A percentile compares a stretch with the other conserved stretches of the same genome.
Evolutionary conservation across 495 filamentous ascomycete species (phyloP).

Genomic region (Neurospora sp.): DNA sequence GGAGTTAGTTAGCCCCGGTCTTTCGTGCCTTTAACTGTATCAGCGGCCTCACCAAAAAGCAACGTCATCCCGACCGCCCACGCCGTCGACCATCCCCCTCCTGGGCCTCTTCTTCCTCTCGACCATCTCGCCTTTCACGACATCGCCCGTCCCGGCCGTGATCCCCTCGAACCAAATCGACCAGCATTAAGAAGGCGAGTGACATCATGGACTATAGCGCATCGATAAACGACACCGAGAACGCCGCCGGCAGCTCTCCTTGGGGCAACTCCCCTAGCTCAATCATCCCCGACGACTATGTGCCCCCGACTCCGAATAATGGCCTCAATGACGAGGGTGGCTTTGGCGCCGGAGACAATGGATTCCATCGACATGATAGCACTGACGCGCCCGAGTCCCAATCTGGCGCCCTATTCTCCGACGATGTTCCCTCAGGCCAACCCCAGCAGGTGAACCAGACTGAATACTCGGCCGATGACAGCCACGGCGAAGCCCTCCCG

Average conservation of each 20-base stretch:
- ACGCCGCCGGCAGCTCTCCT: conserved; percentile 59
- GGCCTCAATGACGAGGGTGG: conserved; percentile 31
- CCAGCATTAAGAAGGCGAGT: not conserved
- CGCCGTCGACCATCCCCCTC: not conserved
- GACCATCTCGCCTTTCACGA: not conserved
- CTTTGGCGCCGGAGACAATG: conserved; percentile 21
- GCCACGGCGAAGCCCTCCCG: conserved; percentile 12
- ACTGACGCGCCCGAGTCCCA: conserved; percentile 13
- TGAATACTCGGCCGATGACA: not conserved
- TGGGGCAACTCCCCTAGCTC: conserved; percentile 58
- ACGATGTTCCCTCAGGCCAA: not conserved
- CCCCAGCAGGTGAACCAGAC: conserved; percentile 3
- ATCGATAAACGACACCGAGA: conserved; percentile 62
- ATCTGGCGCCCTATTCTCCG: conserved; percentile 8
- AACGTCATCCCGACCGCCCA: not conserved
- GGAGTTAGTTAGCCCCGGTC: not conserved
- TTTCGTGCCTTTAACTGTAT: not conserved
- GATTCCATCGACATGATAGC: conserved; percentile 28
- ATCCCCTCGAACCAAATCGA: not conserved
- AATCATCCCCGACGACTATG: conserved; percentile 22
- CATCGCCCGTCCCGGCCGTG: not conserved
- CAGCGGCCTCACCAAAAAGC: not conserved
- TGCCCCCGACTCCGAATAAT: conserved; percentile 22
- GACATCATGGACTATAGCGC: conserved; percentile 73
- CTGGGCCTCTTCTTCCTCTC: not conserved